phyloP scores from a whole-genome alignment of 2,329 filamentous ascomycete genomes.

The Colletotrichum agaves region DNA sequence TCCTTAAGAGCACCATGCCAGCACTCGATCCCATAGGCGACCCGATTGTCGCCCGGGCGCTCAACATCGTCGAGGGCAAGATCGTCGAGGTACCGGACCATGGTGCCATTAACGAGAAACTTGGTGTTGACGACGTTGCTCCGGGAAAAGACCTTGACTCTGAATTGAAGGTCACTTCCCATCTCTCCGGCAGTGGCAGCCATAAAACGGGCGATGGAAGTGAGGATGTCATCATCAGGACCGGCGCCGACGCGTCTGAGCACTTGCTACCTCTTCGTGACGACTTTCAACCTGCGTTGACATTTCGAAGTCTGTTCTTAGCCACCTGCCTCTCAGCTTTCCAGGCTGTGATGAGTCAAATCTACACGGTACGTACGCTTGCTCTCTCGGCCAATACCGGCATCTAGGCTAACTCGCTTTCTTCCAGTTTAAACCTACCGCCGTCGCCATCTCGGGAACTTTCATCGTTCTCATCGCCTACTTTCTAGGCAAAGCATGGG shows the following conservation, averaged over 20 bases:
- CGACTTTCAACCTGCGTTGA: conserved; percentile 62
- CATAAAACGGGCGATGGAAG: conserved; percentile 42
- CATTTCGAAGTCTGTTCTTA: conserved; percentile 63
- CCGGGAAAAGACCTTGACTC: conserved; percentile 36
- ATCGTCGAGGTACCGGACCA: conserved; percentile 45
- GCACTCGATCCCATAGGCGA: conserved; percentile 27
- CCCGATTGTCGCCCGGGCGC: conserved; percentile 41
- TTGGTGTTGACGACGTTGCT: conserved; percentile 16
- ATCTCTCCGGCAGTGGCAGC: conserved; percentile 35
- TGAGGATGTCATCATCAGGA: conserved; percentile 59
- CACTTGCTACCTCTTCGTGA: conserved; percentile 64
- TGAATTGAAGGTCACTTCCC: conserved; percentile 39
- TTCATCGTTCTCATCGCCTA: conserved; percentile 69
- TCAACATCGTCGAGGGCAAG: conserved; percentile 45
- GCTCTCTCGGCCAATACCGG: too few relatives aligned
- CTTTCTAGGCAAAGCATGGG: conserved; percentile 62
- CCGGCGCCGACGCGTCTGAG: conserved; percentile 60
- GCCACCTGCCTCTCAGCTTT: conserved; percentile 61
- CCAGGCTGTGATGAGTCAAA: conserved; percentile 65
- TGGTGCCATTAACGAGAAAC: conserved; percentile 46
- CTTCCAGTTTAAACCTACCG: conserved; percentile 63
- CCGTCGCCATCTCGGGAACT: conserved; percentile 59
- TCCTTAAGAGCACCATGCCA: neutral
- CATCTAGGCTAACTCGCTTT: neutral
- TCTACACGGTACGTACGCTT: conserved; percentile 58